These are phyloP conservation scores for Colletotrichum lentis DNA, from an alignment of 2,329 filamentous ascomycete species.

Conservation along the genomic window DNA sequence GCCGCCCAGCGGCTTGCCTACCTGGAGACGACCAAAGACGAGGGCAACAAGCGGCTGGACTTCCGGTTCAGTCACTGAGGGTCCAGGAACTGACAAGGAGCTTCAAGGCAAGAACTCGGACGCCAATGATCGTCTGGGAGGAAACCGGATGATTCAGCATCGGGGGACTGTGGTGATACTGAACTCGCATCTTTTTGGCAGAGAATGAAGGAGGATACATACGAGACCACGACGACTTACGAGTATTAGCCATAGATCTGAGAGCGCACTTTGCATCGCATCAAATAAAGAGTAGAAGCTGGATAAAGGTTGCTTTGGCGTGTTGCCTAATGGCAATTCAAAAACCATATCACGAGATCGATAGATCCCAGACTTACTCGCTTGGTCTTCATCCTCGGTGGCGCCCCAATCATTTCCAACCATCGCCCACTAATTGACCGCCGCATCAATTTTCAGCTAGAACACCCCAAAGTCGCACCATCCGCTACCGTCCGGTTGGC, in stretches of 20 bases:
- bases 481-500: slow-evolving; percentile 2
- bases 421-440: neutral
- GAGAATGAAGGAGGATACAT: neutral
- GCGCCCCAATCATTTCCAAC: slow-evolving; percentile 1
- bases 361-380: too few relatives aligned
- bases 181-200: too few relatives aligned
- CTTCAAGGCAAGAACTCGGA: neutral
- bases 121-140: neutral
- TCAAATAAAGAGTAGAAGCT: neutral
- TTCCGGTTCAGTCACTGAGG: slow-evolving; percentile 52
- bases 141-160: neutral
- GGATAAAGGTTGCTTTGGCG: too few relatives aligned
- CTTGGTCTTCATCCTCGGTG: neutral
- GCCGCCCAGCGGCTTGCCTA: slow-evolving; percentile 44
- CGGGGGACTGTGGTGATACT: neutral
- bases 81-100: too few relatives aligned
- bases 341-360: too few relatives aligned
- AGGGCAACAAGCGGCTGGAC: slow-evolving; percentile 56
- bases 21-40: slow-evolving; percentile 50
- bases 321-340: too few relatives aligned
- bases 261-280: too few relatives aligned
- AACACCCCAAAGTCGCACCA: slow-evolving; percentile 27
- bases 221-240: neutral
- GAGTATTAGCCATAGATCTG: too few relatives aligned
- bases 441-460: slow-evolving; percentile 12